Conservation (phyloP, 257 asterid species). For the Solanum tacnaense region DNA sequence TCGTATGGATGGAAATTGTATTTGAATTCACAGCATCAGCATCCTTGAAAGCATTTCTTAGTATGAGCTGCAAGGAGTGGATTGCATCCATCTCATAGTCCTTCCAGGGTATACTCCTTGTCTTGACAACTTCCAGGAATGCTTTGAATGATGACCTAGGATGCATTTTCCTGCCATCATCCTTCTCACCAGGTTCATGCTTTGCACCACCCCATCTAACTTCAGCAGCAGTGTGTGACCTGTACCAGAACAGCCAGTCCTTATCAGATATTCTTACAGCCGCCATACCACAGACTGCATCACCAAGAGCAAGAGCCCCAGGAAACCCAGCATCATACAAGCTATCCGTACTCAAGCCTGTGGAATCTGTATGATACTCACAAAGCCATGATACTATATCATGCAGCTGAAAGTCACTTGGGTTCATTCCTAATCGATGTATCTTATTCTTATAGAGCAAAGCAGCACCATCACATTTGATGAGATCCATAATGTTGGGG, state of each 20-base stretch:
- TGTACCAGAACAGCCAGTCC: constrained; percentile 95
- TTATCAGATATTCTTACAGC: constrained; percentile 67
- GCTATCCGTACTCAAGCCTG: constrained; percentile 89
- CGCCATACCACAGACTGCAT: constrained; percentile 86
- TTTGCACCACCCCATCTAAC: constrained; percentile 92
- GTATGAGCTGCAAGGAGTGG: constrained; percentile 85
- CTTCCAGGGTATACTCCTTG: constrained; percentile 79
- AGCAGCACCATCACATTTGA: constrained; percentile 78
- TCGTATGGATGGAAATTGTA: constrained; percentile 37
- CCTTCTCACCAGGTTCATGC: constrained; percentile 66
- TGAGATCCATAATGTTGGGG: constrained; percentile 86
- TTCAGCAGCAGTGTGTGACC: constrained; percentile 83
- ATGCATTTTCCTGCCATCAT: constrained; percentile 81
- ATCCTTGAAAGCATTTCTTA: constrained; percentile 65
- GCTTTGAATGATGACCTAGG: constrained; percentile 91
- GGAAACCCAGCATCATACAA: constrained; percentile 83
- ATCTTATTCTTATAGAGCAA: constrained; percentile 45
- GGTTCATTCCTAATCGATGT: constrained; percentile 52
- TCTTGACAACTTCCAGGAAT: constrained; percentile 77
- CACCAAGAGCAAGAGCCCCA: constrained; percentile 81
- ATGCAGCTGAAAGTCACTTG: constrained; percentile 54
- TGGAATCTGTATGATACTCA: constrained; percentile 75
- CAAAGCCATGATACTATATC: constrained; percentile 83
- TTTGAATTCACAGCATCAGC: constrained; percentile 22
- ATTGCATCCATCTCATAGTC: constrained; percentile 94